Evolutionary conservation across 2,329 filamentous ascomycete species (phyloP), one percentile per base, ranked within the genome.

Genomic region (Fusarium coicis): DNA sequence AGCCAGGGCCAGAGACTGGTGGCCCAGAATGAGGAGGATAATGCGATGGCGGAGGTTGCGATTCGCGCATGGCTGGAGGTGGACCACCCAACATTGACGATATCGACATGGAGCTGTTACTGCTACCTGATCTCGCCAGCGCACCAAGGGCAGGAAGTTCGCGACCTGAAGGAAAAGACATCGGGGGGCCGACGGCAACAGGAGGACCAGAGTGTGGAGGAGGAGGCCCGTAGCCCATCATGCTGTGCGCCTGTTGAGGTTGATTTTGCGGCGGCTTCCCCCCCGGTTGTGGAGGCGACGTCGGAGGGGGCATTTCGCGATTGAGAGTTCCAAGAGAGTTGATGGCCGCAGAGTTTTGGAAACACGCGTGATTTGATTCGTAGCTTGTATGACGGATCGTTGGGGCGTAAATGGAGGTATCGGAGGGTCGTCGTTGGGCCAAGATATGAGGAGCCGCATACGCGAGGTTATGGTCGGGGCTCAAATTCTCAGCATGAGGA

Each of bases 81-180:
- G 87, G 86, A 2, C 86, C 87, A 23, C 88, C 88, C 10, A 90
- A 81, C 87, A 90, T 89, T 10, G 88, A 86, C 4, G 87, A 89
- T 79, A 90, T 90, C 26, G 88, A 90, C 88, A 90, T 90, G 78
- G 86, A 87, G 78, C 87, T 88, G 47, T 85, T 82, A 62, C 82
- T 84, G 63, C 78, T 79, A 30, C 83, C 84, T 7, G 86, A 82
- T 66, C 88, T 83, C 32, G 85, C 79, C 26, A 90, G 80, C 18
- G 86, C 83, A 34, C 84, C 81, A 18, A 90, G 82, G 4, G 88
- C 85, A 2, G 88, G 87, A 19, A 89, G 80, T 63, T 88, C 86
- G 66, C 90, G 88, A 40, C 86, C 82, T 8, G 85, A 82, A 1
- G 84, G 81, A 57, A 87, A 87, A 8, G 85, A 81, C 26, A 80